phyloP scores from a whole-genome alignment of 306 rosid genomes.

The Comarum palustre region DNA sequence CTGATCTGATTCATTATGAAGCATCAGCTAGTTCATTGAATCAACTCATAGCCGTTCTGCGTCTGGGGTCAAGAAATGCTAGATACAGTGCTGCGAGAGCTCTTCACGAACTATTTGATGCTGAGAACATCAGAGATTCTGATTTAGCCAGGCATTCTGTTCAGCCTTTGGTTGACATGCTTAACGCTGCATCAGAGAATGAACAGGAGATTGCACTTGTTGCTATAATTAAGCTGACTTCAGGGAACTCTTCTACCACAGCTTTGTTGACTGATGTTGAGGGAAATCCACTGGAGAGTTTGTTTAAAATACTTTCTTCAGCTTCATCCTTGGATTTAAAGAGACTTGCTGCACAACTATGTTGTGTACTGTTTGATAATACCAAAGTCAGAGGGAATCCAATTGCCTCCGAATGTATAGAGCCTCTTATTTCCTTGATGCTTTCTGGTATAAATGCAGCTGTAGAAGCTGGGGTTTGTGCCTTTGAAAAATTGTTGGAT shows the following conservation, averaged over 20 bases:
- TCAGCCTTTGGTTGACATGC: conserved; percentile 92
- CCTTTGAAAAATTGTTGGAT: conserved; percentile 85
- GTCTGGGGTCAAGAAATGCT: conserved; percentile 93
- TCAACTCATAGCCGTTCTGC: conserved; percentile 91
- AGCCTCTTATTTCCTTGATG: conserved; percentile 75
- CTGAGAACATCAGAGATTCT: conserved; percentile 64
- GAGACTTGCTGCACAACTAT: conserved; percentile 77
- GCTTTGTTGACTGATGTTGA: conserved; percentile 64
- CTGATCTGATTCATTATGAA: conserved; percentile 77
- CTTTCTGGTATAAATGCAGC: conserved; percentile 58
- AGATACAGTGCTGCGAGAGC: conserved; percentile 93
- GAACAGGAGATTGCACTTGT: conserved; percentile 90
- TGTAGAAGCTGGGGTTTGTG: conserved; percentile 81
- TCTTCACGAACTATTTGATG: conserved; percentile 69
- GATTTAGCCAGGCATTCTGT: conserved; percentile 79
- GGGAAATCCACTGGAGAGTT: conserved; percentile 73
- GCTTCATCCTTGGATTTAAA: conserved; percentile 70
- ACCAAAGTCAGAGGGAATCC: conserved; percentile 70
- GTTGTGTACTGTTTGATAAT: conserved; percentile 61
- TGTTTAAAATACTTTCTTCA: conserved; percentile 68
- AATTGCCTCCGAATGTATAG: conserved; percentile 63
- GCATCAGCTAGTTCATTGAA: conserved; percentile 78
- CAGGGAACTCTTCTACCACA: conserved; percentile 64
- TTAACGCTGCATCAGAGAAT: conserved; percentile 66
- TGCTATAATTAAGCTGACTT: conserved; percentile 70